Percentiles rank a stretch among this genome's conserved stretches.
phyloP scores from a whole-genome alignment of 768 basidiomycete genomes.

The Zangia roseola region DNA sequence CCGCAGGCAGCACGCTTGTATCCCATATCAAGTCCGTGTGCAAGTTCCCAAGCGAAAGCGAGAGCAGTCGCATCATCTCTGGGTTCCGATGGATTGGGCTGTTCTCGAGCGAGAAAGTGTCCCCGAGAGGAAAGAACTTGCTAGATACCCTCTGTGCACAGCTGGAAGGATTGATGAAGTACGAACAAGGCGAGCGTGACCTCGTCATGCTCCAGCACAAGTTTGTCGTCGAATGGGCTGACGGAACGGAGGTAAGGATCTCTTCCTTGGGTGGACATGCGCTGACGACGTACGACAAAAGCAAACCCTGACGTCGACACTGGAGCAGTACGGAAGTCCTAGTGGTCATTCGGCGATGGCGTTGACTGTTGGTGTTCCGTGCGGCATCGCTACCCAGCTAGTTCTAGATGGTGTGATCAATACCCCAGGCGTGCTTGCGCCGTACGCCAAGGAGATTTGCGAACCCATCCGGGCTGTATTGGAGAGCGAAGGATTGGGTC shows the following conservation, averaged over 20 bases:
- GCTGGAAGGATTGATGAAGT: conserved; percentile 90
- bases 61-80: conserved; percentile 77
- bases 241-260: conserved; percentile 63
- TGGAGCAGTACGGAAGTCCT: conserved; percentile 84
- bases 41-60: conserved; percentile 68
- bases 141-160: conserved; percentile 92
- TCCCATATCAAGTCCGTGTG: conserved; percentile 67
- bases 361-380: conserved; percentile 85
- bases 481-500: conserved; percentile 73
- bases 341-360: conserved; percentile 90
- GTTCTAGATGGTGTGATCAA: conserved; percentile 84
- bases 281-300: conserved; percentile 24
- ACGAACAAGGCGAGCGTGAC: conserved; percentile 87
- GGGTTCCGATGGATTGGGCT: conserved; percentile 94
- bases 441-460: conserved; percentile 85
- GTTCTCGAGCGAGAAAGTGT: conserved; percentile 69
- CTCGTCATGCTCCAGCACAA: conserved; percentile 99
- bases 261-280: neutral
- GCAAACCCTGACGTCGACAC: conserved; percentile 88
- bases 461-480: conserved; percentile 65
- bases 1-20: conserved; percentile 58
- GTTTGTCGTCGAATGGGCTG: conserved; percentile 87
- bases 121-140: conserved; percentile 67
- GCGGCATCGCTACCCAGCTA: conserved; percentile 90
- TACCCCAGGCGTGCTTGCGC: conserved; percentile 78